Evolutionary conservation across 805 yeast genomes (phyloP).

Genomic region (Spathaspora gorwiae): DNA sequence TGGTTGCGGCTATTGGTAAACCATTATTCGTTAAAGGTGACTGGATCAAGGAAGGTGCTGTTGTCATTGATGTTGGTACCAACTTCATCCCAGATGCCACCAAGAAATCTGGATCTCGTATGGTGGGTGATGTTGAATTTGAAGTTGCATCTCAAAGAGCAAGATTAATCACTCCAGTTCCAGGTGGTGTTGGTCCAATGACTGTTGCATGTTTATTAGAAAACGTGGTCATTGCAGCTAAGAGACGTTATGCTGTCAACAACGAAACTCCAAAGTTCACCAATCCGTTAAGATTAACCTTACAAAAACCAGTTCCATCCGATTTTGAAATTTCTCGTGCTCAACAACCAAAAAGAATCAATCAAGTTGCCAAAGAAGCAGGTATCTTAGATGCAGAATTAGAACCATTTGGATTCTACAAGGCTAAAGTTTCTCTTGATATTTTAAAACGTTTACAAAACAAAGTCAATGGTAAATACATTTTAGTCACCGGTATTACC

Average conservation of each 20-base stretch:
- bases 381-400: slow-evolving; percentile 64
- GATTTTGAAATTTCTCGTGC: slow-evolving; percentile 76
- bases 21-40: slow-evolving; percentile 69
- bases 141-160: slow-evolving; percentile 52
- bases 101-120: slow-evolving; percentile 62
- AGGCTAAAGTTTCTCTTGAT: slow-evolving; percentile 69
- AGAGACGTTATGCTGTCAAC: slow-evolving; percentile 40
- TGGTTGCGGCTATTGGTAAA: slow-evolving; percentile 72
- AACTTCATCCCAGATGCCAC: slow-evolving; percentile 65
- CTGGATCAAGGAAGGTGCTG: slow-evolving; percentile 65
- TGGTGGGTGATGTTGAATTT: slow-evolving; percentile 78
- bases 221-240: slow-evolving; percentile 68
- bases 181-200: slow-evolving; percentile 93
- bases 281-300: slow-evolving; percentile 52
- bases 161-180: slow-evolving; percentile 75
- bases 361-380: slow-evolving; percentile 63
- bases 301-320: slow-evolving; percentile 69
- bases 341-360: slow-evolving; percentile 67
- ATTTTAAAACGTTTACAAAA: slow-evolving; percentile 59
- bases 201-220: slow-evolving; percentile 78
- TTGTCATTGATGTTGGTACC: slow-evolving; percentile 80
- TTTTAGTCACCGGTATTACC: slow-evolving; percentile 77
- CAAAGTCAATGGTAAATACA: slow-evolving; percentile 63
- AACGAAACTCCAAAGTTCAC: slow-evolving; percentile 41
- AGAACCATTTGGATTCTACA: slow-evolving; percentile 71